Base-by-base conservation (phyloP, 805 yeast genomes). In the Pichia membranifaciens region DNA sequence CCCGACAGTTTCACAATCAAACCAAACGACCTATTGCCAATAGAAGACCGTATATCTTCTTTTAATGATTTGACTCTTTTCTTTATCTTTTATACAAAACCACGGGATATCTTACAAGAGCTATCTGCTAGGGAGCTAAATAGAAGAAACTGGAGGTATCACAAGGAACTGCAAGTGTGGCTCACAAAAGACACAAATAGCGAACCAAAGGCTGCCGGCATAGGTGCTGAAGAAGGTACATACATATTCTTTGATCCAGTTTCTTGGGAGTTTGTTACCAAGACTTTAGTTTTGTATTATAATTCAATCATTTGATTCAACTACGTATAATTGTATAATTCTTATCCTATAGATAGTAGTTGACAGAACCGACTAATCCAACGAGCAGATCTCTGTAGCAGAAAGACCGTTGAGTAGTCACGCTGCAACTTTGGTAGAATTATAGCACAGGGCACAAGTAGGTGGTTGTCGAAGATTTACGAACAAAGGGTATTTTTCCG, bases 121-220 rank as follows among this genome's bases (percentile, higher is more conserved):
- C 77, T 89, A 48, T 95, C 95, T 4, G 95, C 97, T 5, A 74
- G 91, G 50, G 98, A 91, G 64, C 75, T 93, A 56, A 87, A 88
- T 58, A 81, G 81, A 52, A 76, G 99, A 58, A 93, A 91, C 67
- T 93, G 99, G 99, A 78, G 98, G 55, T 93, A 87, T 61, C 99
- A 93, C 68, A 91, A 89, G 68, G 96, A 88, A 51, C 76, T 93
- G 48, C 95, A 90, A 69, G 89, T 93, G 44, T 93, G 99, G 99
- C 70, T 93, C 50, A 93, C 99, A 12, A 93, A 93, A 65, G 96
- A 89, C 59, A 86, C 95, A 25, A 79, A 80, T 57, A 81, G 82
- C 51, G 98, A 91, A 64, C 45, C 54, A 32, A 78, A 87, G 15
- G 87, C 88, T 50, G 78, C 84, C 31, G 84, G 83, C 33, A 91